phyloP scores from a whole-genome alignment of 2,329 filamentous ascomycete genomes.

The Juglanconis sp. region DNA sequence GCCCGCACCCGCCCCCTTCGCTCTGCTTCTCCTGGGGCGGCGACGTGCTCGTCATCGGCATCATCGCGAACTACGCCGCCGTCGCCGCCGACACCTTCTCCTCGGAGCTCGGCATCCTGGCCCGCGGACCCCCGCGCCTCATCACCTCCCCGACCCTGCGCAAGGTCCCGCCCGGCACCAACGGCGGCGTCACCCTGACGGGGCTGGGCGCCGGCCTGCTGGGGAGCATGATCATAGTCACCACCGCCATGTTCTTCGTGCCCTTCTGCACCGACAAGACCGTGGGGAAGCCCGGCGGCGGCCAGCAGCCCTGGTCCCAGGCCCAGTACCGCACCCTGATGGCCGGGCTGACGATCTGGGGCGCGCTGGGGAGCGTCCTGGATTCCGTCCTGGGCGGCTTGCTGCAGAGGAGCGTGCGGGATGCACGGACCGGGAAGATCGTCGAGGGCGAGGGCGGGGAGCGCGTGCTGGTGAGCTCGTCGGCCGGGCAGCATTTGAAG shows the following conservation, averaged over 20 bases:
- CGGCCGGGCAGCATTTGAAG: conserved; percentile 32
- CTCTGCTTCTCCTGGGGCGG: conserved; percentile 60
- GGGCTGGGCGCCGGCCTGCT: conserved; percentile 72
- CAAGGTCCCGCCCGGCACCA: conserved; percentile 84
- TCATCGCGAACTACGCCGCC: conserved; percentile 82
- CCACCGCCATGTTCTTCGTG: conserved; percentile 61
- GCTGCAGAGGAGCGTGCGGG: conserved; percentile 81
- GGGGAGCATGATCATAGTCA: conserved; percentile 70
- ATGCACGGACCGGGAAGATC: conserved; percentile 79
- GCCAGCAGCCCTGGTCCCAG: conserved; percentile 44
- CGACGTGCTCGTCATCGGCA: conserved; percentile 61
- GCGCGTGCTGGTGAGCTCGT: conserved; percentile 20
- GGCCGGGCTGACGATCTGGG: conserved; percentile 66
- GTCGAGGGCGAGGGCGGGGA: conserved; percentile 75
- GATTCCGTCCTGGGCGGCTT: conserved; percentile 85
- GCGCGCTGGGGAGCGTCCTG: conserved; percentile 74
- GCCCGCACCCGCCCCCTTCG: conserved; percentile 32
- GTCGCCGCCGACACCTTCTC: conserved; percentile 92
- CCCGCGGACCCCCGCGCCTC: conserved; percentile 70
- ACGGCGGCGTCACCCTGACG: conserved; percentile 79
- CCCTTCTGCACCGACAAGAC: conserved; percentile 60
- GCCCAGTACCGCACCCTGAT: conserved; percentile 45
- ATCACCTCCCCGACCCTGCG: conserved; percentile 78
- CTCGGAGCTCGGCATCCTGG: conserved; percentile 90
- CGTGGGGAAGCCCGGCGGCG: conserved; percentile 37